Percentiles rank a stretch among this genome's conserved stretches.
phyloP scores from a whole-genome alignment of 2,329 filamentous ascomycete species.

The Chaetomium sp. region DNA sequence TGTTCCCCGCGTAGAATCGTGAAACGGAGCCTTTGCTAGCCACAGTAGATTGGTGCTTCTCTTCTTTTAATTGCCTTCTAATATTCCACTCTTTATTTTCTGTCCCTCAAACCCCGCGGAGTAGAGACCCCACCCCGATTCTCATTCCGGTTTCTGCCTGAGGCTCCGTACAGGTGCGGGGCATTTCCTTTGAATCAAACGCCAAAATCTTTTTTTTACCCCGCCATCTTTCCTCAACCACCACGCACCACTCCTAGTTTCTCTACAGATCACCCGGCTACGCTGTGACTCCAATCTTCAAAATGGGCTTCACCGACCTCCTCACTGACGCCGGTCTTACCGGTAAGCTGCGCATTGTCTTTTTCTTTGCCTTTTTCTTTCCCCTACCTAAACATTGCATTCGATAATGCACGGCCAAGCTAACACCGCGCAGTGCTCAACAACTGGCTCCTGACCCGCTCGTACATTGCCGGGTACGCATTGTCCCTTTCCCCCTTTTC shows the following conservation, averaged over 20 bases:
- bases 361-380: background rate
- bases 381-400: too few relatives aligned
- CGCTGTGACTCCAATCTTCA: conserved; percentile 13
- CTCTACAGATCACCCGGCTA: conserved; percentile 1
- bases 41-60: too few relatives aligned
- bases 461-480: conserved; percentile 25
- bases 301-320: conserved; percentile 27
- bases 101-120: background rate
- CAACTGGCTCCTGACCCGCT: conserved; percentile 27
- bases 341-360: conserved; percentile 14
- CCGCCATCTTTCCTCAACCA: conserved; percentile 14
- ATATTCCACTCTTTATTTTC: too few relatives aligned
- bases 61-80: too few relatives aligned
- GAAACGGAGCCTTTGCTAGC: too few relatives aligned
- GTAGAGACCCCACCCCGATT: background rate
- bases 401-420: background rate
- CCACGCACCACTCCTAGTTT: conserved; percentile 7
- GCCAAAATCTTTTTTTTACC: conserved; percentile 21
- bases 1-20: too few relatives aligned
- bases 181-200: conserved; percentile 10
- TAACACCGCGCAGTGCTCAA: conserved; percentile 22
- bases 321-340: conserved; percentile 24
- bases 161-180: conserved; percentile 15
- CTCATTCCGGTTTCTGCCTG: conserved; percentile 9
- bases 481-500: background rate